Evolutionary conservation across 371 early-diverging fungal genomes (phyloP), one percentile per base, ranked within the genome.

Genomic region (Parasitella parasitica): DNA sequence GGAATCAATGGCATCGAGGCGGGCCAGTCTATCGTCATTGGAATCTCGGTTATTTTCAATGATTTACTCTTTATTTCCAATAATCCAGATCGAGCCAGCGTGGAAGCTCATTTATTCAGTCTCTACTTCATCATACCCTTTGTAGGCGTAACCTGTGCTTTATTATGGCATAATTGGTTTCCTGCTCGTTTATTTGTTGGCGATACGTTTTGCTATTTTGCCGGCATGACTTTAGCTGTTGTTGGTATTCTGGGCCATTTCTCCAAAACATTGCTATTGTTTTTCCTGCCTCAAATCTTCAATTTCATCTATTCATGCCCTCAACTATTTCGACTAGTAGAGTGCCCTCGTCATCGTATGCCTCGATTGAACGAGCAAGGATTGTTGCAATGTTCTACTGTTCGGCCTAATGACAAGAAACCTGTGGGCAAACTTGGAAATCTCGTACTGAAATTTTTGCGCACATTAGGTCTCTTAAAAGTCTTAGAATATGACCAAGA

Each of bases 1-100:
- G 99, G 99, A 12, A 91, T 97, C 67, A 99, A 99, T 76, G 99
- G 99, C 6, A 90, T 99, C 37, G 99, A 99, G 76, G 94, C 91
- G 12, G 94, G 91, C 0, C 98, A 98, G 75, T 82, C 93, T 0
- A 71, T 98, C 1, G 86, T 99, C 4, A 96, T 99, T 43, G 93
- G 93, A 0, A 20, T 87, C 24, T 94, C 97, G 2, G 83, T 99
- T 26, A 85, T 88, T 5, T 51, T 85, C 57, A 94, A 98, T 73
- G 92, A 95, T 69, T 24, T 87, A 4, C 71, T 88, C 0, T 89
- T 88, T 64, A 58, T 93, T 16, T 78, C 81, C 51, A 72, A 74
- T 39, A 81, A 78, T 22, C 69, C 64, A 41, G 73, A 64, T 60
- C 73, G 76, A 36, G 75, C 73, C 41, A 81, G 87, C 13, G 70